Evolutionary conservation across 208 protist species (phyloP).

Genomic region (Crithidia sp.): DNA sequence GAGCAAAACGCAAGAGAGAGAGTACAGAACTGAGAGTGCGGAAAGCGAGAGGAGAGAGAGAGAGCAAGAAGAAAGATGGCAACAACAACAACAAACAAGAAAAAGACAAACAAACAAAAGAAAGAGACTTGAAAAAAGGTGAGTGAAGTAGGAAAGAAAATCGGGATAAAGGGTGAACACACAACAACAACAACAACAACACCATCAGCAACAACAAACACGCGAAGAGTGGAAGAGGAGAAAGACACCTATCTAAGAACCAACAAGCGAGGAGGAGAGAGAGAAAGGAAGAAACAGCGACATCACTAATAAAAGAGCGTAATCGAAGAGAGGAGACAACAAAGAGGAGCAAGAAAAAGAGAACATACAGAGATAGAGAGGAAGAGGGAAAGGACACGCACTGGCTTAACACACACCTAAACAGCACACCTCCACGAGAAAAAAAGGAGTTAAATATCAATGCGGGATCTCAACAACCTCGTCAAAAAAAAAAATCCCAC

Average conservation of each 20-base stretch:
- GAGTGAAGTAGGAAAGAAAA: slow-evolving; percentile 9
- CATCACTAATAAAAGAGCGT: neutral
- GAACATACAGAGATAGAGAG: neutral
- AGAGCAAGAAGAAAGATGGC: slow-evolving; percentile 5
- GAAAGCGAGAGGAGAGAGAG: neutral
- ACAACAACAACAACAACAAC: neutral
- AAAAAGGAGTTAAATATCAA: too few species aligned
- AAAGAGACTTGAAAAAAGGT: neutral
- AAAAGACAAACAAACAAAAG: slow-evolving; percentile 5
- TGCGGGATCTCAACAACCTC: too few species aligned
- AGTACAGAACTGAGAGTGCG: slow-evolving; percentile 1
- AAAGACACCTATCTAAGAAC: slow-evolving; percentile 1
- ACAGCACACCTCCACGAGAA: too few species aligned
- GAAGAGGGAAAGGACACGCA: neutral
- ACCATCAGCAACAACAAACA: too few species aligned
- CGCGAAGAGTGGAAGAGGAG: neutral
- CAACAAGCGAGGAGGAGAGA: neutral
- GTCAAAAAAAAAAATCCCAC: too few species aligned
- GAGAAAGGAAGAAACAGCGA: slow-evolving; percentile 2
- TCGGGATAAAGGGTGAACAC: neutral
- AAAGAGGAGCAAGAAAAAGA: neutral
- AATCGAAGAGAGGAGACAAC: neutral
- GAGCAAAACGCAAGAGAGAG: slow-evolving; percentile 2
- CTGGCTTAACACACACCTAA: too few species aligned
- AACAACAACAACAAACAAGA: slow-evolving; percentile 3